These are phyloP conservation scores for Xylaria sp. DNA, from an alignment of 495 filamentous ascomycete species.

Conservation along the genomic window DNA sequence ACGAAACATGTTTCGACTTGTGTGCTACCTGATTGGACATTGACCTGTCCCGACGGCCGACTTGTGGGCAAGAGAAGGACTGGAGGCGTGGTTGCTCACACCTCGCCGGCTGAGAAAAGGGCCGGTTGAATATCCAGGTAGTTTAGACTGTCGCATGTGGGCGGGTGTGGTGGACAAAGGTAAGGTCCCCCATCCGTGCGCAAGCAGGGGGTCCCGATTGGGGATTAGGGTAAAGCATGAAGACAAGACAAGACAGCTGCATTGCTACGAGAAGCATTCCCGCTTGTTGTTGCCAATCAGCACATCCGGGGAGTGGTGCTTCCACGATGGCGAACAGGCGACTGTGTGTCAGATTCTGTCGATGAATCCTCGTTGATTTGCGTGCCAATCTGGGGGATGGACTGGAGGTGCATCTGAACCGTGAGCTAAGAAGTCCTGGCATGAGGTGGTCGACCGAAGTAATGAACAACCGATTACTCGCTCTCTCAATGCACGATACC, in stretches of 20 bases:
- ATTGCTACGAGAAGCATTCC: constrained; percentile 6
- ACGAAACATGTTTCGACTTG: background rate
- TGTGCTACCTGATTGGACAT: background rate
- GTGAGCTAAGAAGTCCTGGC: background rate
- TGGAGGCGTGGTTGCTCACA: background rate
- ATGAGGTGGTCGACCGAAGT: background rate
- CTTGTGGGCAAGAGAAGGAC: background rate
- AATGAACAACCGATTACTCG: background rate
- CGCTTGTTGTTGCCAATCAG: constrained; percentile 18
- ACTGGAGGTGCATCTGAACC: background rate
- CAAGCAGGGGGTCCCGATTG: constrained; percentile 21
- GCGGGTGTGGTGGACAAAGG: constrained; percentile 15
- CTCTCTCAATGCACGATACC: background rate
- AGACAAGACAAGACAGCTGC: too few species aligned
- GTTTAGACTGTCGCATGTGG: constrained; percentile 24
- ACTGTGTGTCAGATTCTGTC: constrained; percentile 18
- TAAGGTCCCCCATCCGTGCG: constrained; percentile 23
- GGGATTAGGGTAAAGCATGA: constrained; percentile 26
- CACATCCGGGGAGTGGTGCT: background rate
- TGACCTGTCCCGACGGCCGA: background rate
- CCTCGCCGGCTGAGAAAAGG: constrained; percentile 3
- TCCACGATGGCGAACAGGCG: background rate
- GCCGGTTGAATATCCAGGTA: constrained; percentile 27
- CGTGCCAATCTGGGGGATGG: constrained; percentile 26
- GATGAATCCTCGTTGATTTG: constrained; percentile 18